These are phyloP conservation scores for Aspergillus puulaauensis DNA, from an alignment of 2,329 filamentous ascomycete genomes.

Conservation along the genomic window DNA sequence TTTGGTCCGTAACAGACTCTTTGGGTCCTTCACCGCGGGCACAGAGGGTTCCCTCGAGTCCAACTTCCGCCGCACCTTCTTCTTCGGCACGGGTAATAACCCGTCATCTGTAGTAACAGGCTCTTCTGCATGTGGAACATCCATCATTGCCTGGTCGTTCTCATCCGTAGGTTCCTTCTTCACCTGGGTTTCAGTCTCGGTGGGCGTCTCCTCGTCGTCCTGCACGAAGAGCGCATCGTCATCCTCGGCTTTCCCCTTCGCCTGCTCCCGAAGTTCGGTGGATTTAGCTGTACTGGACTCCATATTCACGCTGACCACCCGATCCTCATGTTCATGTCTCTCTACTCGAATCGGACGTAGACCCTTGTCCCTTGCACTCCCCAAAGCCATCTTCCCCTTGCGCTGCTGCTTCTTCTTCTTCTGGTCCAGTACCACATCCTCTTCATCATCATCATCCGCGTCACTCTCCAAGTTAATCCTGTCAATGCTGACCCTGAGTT, in stretches of 20 bases:
- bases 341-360: slow-evolving; percentile 56
- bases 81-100: slow-evolving; percentile 33
- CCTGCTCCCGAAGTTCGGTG: slow-evolving; percentile 40
- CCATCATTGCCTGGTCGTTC: slow-evolving; percentile 39
- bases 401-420: slow-evolving; percentile 27
- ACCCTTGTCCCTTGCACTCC: slow-evolving; percentile 20
- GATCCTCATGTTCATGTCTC: slow-evolving; percentile 56
- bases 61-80: slow-evolving; percentile 36
- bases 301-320: slow-evolving; percentile 54
- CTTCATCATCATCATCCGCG: slow-evolving; percentile 44
- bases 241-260: slow-evolving; percentile 31
- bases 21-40: slow-evolving; percentile 25
- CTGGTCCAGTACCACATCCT: slow-evolving; percentile 18
- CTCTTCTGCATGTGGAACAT: slow-evolving; percentile 30
- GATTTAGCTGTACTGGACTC: slow-evolving; percentile 50
- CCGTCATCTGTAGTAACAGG: slow-evolving; percentile 29
- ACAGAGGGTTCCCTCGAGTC: slow-evolving; percentile 21
- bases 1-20: slow-evolving; percentile 39
- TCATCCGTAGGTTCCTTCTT: slow-evolving; percentile 57
- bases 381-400: slow-evolving; percentile 16
- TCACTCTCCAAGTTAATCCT: slow-evolving; percentile 57
- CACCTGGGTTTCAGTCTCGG: slow-evolving; percentile 36
- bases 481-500: slow-evolving; percentile 56
- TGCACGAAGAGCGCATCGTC: slow-evolving; percentile 21
- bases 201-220: slow-evolving; percentile 17